phyloP scores from a whole-genome alignment of 139 green algal genomes.

The Coccomyxa sp. region DNA sequence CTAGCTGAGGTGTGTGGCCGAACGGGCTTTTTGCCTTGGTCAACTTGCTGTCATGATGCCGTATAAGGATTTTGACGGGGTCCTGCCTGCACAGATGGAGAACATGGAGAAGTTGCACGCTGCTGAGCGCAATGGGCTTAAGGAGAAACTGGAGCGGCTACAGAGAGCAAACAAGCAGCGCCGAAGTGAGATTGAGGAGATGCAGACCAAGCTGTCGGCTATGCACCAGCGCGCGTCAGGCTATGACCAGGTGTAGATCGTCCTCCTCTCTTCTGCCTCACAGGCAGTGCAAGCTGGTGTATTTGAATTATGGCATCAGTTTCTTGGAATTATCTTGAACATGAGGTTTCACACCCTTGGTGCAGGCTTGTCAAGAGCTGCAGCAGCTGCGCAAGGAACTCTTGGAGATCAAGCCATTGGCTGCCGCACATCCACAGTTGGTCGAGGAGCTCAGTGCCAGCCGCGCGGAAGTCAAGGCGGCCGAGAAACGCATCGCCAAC shows the following conservation, averaged over 20 bases:
- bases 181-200: conserved; percentile 1
- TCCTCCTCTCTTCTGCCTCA: too few species aligned
- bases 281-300: too few species aligned
- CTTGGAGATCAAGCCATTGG: neutral
- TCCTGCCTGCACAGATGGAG: neutral
- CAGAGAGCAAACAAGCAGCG: conserved; percentile 19
- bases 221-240: neutral
- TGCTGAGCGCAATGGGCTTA: conserved; percentile 6
- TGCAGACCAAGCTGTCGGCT: neutral
- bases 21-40: neutral
- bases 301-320: neutral
- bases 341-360: neutral
- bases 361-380: neutral
- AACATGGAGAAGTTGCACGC: neutral
- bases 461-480: neutral
- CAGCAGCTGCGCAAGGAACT: neutral
- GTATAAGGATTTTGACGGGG: neutral
- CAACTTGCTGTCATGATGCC: neutral
- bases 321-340: neutral
- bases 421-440: neutral
- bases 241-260: neutral
- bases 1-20: neutral
- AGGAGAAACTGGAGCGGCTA: conserved; percentile 9
- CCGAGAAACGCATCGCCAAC: neutral
- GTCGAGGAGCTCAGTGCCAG: neutral